These are phyloP conservation scores for Dicorynia guianensis DNA, from an alignment of 306 rosid species.

Conservation along the genomic window DNA sequence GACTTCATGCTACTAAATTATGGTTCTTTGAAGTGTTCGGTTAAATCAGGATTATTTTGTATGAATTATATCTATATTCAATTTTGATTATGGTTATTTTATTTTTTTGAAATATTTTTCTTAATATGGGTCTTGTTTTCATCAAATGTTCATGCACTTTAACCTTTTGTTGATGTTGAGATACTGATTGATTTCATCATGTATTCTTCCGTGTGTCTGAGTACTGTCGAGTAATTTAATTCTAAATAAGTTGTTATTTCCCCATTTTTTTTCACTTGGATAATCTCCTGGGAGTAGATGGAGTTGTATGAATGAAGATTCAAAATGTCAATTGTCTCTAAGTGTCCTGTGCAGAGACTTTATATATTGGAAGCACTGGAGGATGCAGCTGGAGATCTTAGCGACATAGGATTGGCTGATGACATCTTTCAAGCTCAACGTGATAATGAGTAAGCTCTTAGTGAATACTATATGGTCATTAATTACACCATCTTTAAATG, in stretches of 20 bases:
- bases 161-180: conserved; percentile 14
- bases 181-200: conserved; percentile 4
- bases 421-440: conserved; percentile 57
- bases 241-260: no score
- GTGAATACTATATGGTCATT: conserved; percentile 14
- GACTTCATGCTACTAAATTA: no score
- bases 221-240: not conserved
- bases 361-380: conserved; percentile 92
- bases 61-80: not conserved
- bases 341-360: conserved; percentile 69
- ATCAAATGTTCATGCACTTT: conserved; percentile 7
- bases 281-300: conserved; percentile 6
- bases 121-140: conserved; percentile 14
- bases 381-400: conserved; percentile 67
- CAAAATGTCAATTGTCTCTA: conserved; percentile 21
- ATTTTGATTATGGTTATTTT: not conserved
- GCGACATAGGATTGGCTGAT: conserved; percentile 57
- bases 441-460: conserved; percentile 80
- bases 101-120: not conserved
- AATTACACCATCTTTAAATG: conserved; percentile 29
- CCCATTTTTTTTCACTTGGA: not conserved
- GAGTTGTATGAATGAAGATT: not conserved
- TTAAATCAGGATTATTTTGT: no score
- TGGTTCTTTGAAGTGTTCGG: no score
- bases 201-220: not conserved